Percentiles rank a stretch among this genome's conserved stretches.
Evolutionary conservation across 176 grass and related monocot genomes (phyloP).

Genomic region (Metroxylon sagu): DNA sequence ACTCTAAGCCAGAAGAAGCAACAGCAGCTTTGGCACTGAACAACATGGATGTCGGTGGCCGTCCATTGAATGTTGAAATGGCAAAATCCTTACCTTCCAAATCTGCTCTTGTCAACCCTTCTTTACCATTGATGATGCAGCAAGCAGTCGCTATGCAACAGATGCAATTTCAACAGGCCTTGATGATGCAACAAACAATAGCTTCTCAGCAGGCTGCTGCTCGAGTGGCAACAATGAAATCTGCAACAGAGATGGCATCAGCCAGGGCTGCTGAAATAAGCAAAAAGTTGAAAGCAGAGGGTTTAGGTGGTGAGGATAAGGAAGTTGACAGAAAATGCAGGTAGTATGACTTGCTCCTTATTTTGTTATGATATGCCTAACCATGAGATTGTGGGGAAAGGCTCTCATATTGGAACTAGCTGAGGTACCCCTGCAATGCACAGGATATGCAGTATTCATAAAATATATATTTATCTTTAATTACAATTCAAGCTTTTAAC

Average conservation of each 20-base stretch:
- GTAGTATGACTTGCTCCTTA: conserved; percentile 17
- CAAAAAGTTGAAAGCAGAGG: conserved; percentile 82
- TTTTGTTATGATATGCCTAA: too few species aligned
- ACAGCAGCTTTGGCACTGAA: conserved; percentile 62
- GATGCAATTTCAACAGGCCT: conserved; percentile 94
- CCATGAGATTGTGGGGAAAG: too few species aligned
- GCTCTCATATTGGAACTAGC: too few species aligned
- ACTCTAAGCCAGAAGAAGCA: conserved; percentile 80
- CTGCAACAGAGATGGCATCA: conserved; percentile 85
- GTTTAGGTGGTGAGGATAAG: conserved; percentile 44
- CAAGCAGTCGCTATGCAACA: conserved; percentile 91
- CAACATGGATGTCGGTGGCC: conserved; percentile 76
- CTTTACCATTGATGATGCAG: conserved; percentile 86
- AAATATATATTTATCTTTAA: too few species aligned
- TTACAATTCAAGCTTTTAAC: too few species aligned
- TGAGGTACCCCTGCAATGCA: too few species aligned
- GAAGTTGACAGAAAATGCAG: conserved; percentile 55
- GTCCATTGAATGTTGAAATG: conserved; percentile 92
- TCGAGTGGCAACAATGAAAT: conserved; percentile 91
- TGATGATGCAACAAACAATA: conserved; percentile 76
- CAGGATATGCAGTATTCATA: too few species aligned
- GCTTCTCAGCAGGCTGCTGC: conserved; percentile 68
- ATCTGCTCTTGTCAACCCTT: conserved; percentile 40
- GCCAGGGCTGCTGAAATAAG: conserved; percentile 96
- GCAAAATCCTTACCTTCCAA: conserved; percentile 78